Evolutionary conservation across 106 monocot species (phyloP), one percentile per base, ranked within the genome.

Genomic region (Chionographis japonica): DNA sequence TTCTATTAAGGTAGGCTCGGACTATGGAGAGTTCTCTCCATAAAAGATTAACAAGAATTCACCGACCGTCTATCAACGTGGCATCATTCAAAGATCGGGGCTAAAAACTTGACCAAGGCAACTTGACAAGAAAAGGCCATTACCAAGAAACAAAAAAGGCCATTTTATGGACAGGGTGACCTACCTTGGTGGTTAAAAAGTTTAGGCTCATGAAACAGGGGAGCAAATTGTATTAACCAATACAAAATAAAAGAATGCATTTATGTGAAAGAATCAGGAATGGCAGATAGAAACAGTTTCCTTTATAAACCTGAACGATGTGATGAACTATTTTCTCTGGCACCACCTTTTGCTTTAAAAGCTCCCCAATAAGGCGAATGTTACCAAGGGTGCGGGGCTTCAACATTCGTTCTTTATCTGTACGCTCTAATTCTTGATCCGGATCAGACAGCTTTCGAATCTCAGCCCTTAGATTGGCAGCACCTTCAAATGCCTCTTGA

Each of bases 401-500:
- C 54, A 86, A 68, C 16, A 83, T 43, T 71, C 77, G 81, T 68
- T 97, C 95, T 68, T 92, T 92, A 68, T 92, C 92, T 58, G 73
- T 80, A 7, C 75, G 80, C 37, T 92, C 92, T 68, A 71, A 51
- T 76, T 92, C 92, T 68, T 88, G 83, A n/a, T 92, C 88, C 6
- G 83, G 83, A 11, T 71, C 68, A 56, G 73, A 79, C 74, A 92
- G 19, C 52, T 88, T 83, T 65, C 78, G 68, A 18, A 88, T 76
- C 70, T 88, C 92, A 39, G 77, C 66, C 62, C 88, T 77, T 12
- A 92, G 53, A 42, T 69, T 75, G 58, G 73, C 92, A 35, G 92
- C 50, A 59, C 92, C 89, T 80, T 97, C 95, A 84, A 97, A 97
- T 43, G 92, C 95, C 62, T 97, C 95, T 56, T 97, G 95, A 69